Conservation (phyloP, 192 early-diverging fungal species). For the Linnemannia hyalina region DNA sequence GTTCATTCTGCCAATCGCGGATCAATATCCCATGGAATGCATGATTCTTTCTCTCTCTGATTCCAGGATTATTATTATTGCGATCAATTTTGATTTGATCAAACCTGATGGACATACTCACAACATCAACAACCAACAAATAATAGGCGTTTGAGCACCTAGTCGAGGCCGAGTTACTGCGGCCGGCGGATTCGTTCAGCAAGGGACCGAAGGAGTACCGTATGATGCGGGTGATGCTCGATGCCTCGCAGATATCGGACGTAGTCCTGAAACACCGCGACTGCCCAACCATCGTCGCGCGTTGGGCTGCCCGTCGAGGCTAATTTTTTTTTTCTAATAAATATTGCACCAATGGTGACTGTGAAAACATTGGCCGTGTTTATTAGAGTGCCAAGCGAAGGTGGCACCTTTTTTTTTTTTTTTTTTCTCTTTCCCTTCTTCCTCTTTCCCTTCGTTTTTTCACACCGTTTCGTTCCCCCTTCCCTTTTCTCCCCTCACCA, state of each 20-base stretch:
- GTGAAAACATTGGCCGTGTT: background rate
- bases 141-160: conserved; percentile 85
- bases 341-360: background rate
- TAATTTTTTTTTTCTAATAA: background rate
- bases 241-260: conserved; percentile 74
- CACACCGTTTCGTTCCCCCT: background rate
- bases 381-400: background rate
- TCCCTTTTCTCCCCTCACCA: conserved; percentile 5
- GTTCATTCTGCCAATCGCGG: background rate
- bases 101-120: background rate
- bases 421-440: background rate
- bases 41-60: background rate
- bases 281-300: conserved; percentile 71
- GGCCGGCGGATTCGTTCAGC: conserved; percentile 63
- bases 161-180: conserved; percentile 75
- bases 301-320: conserved; percentile 66
- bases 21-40: background rate
- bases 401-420: conserved; percentile 1
- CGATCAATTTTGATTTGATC: background rate
- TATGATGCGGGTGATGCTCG: conserved; percentile 87
- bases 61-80: background rate
- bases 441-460: background rate
- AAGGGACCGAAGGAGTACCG: conserved; percentile 88
- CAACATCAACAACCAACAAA: background rate
- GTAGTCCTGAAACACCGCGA: conserved; percentile 70